Conservation (phyloP, 2,329 filamentous ascomycete species). For the Thelonectria olida region DNA sequence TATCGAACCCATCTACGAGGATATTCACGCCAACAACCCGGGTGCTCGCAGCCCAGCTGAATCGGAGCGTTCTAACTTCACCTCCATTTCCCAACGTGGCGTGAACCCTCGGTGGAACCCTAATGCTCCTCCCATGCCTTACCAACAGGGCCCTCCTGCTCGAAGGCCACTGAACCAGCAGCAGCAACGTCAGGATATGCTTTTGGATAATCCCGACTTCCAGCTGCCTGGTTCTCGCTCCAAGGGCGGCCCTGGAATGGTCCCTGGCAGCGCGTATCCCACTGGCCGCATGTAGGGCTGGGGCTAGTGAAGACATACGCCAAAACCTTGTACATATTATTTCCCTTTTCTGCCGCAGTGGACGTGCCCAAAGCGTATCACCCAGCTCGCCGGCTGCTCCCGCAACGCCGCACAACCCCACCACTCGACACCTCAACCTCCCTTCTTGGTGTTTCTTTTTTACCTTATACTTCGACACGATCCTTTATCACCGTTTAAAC, state of each 20-base stretch:
- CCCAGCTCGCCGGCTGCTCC: constrained; percentile 10
- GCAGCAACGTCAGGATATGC: constrained; percentile 72
- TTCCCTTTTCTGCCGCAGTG: not conserved
- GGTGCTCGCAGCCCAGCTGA: constrained; percentile 76
- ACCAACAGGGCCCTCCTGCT: constrained; percentile 53
- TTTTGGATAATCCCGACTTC: constrained; percentile 90
- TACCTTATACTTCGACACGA: constrained; percentile 19
- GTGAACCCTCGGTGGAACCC: constrained; percentile 89
- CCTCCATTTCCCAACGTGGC: constrained; percentile 86
- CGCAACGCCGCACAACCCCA: constrained; percentile 14
- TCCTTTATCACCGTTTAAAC: constrained; percentile 21
- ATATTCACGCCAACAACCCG: constrained; percentile 60
- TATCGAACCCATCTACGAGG: constrained; percentile 65
- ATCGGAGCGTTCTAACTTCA: constrained; percentile 87
- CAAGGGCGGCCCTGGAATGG: constrained; percentile 53
- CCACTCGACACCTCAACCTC: constrained; percentile 6
- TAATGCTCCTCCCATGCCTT: constrained; percentile 55
- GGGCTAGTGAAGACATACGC: not conserved
- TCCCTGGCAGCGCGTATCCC: constrained; percentile 64
- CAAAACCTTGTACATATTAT: constrained; percentile 4
- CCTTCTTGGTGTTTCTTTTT: constrained; percentile 10
- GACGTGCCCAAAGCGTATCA: not conserved
- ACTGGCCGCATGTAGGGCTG: constrained; percentile 41
- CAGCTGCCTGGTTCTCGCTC: constrained; percentile 65
- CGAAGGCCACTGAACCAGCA: constrained; percentile 61